Conservation (phyloP, 2,329 filamentous ascomycete species). For the Paecilomyces sp. region DNA sequence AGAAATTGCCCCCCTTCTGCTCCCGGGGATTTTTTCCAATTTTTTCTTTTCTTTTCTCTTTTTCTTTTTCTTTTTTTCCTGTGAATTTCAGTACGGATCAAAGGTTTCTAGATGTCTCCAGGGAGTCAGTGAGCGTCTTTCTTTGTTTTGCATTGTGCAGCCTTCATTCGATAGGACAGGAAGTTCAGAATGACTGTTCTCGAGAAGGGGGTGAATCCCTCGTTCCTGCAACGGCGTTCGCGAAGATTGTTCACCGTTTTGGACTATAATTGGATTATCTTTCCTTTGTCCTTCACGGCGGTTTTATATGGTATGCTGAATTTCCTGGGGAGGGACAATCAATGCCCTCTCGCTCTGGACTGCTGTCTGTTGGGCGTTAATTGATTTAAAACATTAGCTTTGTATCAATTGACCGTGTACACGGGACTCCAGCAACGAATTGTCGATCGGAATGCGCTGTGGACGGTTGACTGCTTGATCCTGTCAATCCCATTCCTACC, state of each 20-base stretch:
- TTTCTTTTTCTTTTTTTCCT: background rate
- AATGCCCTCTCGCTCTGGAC: background rate
- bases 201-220: background rate
- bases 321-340: background rate
- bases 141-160: background rate
- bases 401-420: background rate
- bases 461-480: conserved; percentile 1
- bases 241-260: background rate
- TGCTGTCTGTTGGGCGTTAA: background rate
- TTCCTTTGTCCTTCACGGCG: conserved; percentile 3
- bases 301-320: conserved; percentile 2
- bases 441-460: conserved; percentile 1
- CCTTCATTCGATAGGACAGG: background rate
- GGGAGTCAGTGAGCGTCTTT: background rate
- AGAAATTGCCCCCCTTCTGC: background rate
- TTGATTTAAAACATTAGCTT: background rate
- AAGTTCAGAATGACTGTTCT: background rate
- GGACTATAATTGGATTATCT: conserved; percentile 5
- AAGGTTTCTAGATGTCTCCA: background rate
- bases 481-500: background rate
- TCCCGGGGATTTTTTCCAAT: background rate
- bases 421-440: background rate
- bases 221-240: background rate
- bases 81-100: background rate
- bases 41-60: background rate